A percentile compares a stretch with the other conserved stretches of the same genome.
Evolutionary conservation across 495 filamentous ascomycete species (phyloP).

Genomic region (Halenospora varia): DNA sequence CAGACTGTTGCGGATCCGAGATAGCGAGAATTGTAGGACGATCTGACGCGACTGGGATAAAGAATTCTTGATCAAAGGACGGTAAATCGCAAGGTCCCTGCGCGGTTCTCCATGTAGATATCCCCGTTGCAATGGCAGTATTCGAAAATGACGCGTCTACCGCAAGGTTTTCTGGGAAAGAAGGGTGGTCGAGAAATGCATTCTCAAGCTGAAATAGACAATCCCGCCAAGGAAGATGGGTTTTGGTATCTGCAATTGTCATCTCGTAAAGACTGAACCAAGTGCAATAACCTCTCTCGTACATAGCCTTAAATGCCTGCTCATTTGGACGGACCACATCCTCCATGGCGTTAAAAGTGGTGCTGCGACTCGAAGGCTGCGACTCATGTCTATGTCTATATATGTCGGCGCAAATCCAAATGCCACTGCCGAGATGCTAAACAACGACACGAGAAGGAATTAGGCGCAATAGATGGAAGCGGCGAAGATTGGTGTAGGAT

Average conservation of each 20-base stretch:
- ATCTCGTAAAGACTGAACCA: constrained; percentile 18
- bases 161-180: constrained; percentile 19
- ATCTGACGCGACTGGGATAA: constrained; percentile 19
- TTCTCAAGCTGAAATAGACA: constrained; percentile 15
- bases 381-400: background rate
- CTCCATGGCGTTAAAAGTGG: constrained; percentile 14
- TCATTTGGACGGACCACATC: constrained; percentile 22
- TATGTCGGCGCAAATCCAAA: constrained; percentile 2
- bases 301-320: constrained; percentile 19
- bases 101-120: constrained; percentile 18
- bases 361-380: constrained; percentile 6
- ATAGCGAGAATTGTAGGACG: constrained; percentile 4
- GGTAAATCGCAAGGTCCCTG: constrained; percentile 17
- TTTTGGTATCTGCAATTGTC: constrained; percentile 9
- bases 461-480: background rate
- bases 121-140: constrained; percentile 18
- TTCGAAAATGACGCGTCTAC: constrained; percentile 20
- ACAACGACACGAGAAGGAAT: background rate
- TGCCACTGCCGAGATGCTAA: background rate
- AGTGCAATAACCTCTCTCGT: constrained; percentile 22
- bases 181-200: constrained; percentile 17
- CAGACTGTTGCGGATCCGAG: constrained; percentile 11
- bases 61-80: constrained; percentile 19
- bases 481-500: too few relatives aligned
- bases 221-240: constrained; percentile 16